Base-by-base conservation (phyloP, 208 protist genomes). In the Leishmania gerbilli region DNA sequence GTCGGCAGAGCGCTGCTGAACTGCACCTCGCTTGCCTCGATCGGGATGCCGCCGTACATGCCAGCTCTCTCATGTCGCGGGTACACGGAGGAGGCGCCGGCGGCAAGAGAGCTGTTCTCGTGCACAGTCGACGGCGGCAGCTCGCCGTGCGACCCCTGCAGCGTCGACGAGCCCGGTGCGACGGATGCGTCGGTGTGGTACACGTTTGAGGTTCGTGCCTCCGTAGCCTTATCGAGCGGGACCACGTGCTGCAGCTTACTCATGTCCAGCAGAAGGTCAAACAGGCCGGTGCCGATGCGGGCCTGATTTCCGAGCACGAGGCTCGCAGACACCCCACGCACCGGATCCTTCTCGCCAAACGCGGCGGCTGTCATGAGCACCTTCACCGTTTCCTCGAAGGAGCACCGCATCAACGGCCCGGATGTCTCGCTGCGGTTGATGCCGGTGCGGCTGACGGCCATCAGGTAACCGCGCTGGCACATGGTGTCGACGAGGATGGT, bases 341-440 rank as follows among this genome's bases (percentile, higher is more conserved):
- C 85, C 34, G 93, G 84, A 91, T 99, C 99, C 19, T 76, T 79
- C 86, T 99, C 98, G 27, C 95, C 91, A 88, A 99, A 99, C 7
- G 91, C 91, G 34, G 99, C 99, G 3, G 99, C 99, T 60, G 99
- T 93, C 87, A 99, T 96, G 19, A 99, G 95, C 67, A 99, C 98
- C 79, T 99, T 99, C 11, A 99, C 99, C 34, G 99, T 99, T 93
- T 99, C 98, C 94, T 99, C 99, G 88, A 99, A 99, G 27, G 99
- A 99, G 89, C 93, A 98, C 68, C 99, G 92, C 97, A 99, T 99
- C 31, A 99, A 83, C 11, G 98, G 95, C 74, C 99, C 99, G 21
- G 98, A 99, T 53, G 90, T 95, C 55, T 99, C 94, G 51, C 91
- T 89, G 81, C 96, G 93, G 86, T 99, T 99, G 83, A 99, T 99